phyloP scores from a whole-genome alignment of 768 basidiomycete species.

The Pholiota molesta region DNA sequence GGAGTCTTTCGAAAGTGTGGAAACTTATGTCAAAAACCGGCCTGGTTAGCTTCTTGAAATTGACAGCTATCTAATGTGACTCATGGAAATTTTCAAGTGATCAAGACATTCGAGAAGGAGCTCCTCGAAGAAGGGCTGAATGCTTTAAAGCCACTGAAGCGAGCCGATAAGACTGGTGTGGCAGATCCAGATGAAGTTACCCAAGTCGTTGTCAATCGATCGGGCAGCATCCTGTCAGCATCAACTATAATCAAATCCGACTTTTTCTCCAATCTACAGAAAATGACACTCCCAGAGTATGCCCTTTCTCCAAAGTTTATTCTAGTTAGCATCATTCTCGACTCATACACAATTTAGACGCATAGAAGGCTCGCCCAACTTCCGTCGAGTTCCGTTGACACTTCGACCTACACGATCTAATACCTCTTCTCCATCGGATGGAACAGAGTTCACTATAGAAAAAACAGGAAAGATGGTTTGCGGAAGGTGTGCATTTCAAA shows the following conservation, averaged over 20 bases:
- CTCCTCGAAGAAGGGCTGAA: slow-evolving; percentile 76
- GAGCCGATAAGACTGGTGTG: slow-evolving; percentile 68
- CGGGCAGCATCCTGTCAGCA: slow-evolving; percentile 85
- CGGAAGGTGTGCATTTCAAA: slow-evolving; percentile 58
- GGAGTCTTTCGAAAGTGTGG: slow-evolving; percentile 73
- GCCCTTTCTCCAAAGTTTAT: slow-evolving; percentile 12
- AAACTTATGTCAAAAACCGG: slow-evolving; percentile 78
- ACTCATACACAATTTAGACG: slow-evolving; percentile 42
- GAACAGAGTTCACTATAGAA: slow-evolving; percentile 40
- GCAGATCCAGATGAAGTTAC: slow-evolving; percentile 92
- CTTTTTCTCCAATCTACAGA: slow-evolving; percentile 92
- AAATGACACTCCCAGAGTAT: slow-evolving; percentile 94
- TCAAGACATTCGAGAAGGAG: slow-evolving; percentile 95
- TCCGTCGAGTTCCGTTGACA: slow-evolving; percentile 77
- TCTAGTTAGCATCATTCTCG: background rate
- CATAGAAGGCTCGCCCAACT: slow-evolving; percentile 94
- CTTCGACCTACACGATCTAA: slow-evolving; percentile 38
- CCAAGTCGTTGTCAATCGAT: slow-evolving; percentile 80
- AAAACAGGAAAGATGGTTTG: slow-evolving; percentile 67
- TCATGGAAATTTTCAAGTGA: slow-evolving; percentile 51
- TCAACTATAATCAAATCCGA: slow-evolving; percentile 95
- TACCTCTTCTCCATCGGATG: slow-evolving; percentile 31
- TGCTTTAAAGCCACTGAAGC: slow-evolving; percentile 80
- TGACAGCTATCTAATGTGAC: background rate
- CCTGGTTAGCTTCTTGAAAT: slow-evolving; percentile 60